Percentiles rank a stretch among this genome's conserved stretches.
These are phyloP conservation scores for Pichia sporocuriosa DNA, from an alignment of 805 yeast genomes.

Conservation along the genomic window DNA sequence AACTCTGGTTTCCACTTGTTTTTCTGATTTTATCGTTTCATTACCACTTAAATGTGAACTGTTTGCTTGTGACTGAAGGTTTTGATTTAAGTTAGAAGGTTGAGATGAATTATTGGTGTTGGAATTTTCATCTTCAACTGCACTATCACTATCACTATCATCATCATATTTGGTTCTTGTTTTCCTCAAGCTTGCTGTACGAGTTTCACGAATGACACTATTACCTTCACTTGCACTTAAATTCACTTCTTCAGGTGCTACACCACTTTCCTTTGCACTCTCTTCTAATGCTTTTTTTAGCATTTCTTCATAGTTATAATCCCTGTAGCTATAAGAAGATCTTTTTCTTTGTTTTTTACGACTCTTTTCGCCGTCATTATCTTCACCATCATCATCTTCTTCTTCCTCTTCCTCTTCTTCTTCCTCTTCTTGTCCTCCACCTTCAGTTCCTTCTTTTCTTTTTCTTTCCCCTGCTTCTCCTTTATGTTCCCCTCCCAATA, in stretches of 20 bases:
- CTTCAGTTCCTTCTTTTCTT: neutral
- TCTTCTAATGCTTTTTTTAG: conserved; percentile 45
- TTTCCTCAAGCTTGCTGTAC: conserved; percentile 18
- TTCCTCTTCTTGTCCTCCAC: conserved; percentile 11
- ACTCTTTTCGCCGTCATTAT: conserved; percentile 6
- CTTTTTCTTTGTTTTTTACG: conserved; percentile 10
- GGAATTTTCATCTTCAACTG: conserved; percentile 12
- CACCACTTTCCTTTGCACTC: conserved; percentile 46
- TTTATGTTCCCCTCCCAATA: too few relatives aligned
- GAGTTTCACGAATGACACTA: conserved; percentile 19
- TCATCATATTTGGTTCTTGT: conserved; percentile 33
- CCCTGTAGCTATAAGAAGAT: conserved; percentile 17
- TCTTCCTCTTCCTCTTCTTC: neutral
- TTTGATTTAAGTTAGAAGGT: too few relatives aligned
- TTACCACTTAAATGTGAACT: too few relatives aligned
- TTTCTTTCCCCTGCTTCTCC: conserved; percentile 9
- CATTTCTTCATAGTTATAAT: conserved; percentile 30
- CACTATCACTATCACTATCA: conserved; percentile 8
- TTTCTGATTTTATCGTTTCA: too few relatives aligned
- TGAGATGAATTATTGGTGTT: neutral
- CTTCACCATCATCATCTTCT: conserved; percentile 2
- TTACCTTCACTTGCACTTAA: conserved; percentile 26
- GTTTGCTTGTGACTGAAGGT: too few relatives aligned
- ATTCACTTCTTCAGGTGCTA: conserved; percentile 31
- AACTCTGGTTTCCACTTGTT: neutral